Evolutionary conservation across 129 eudicot genomes (phyloP), one percentile per base, ranked within the genome.

Genomic region (Chrysanthemum lavandulifolium): DNA sequence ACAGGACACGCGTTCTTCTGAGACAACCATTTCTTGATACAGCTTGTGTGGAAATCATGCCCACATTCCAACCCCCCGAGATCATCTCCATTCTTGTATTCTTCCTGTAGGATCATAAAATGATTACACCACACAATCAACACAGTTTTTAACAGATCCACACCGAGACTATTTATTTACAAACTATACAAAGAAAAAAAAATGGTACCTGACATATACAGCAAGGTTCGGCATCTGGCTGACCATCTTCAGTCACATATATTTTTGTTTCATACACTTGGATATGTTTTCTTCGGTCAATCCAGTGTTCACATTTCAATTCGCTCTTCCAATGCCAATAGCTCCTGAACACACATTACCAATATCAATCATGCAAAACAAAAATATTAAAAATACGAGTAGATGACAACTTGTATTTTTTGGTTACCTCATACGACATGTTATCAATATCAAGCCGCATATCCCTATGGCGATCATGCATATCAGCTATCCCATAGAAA

Each of bases 361-460:
- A 40, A 40, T 40, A 7, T 40, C 47, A 40, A 6, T 40, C 9
- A 40, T 40, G 47, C 47, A 6, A 40, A 40, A 40, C 47, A 40
- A 10, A 40, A 1, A 1, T 40, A 40, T 40, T 0, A 40, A 40
- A 40, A 40, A 40, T 40, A 40, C 47, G 2, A 40, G 47, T 40
- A 40, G 47, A 40, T 40, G 47, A 1, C 1, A 8, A 40, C 10
- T 40, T 40, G 5, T 74, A 33, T 9, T n/a, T 4, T 66, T 21
- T 16, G 14, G 16, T 73, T 76, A 88, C 98, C 96, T 94, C 98
- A 54, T 94, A 94, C 4, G 98, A 94, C 98, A 94, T 94, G 83
- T 87, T 90, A 76, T 94, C 98, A 51, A 90, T 90, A 81, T 94
- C 98, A 16, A 90, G 86, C 72, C 98, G 87, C 98, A 94, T 90